A percentile compares a stretch with the other conserved stretches of the same genome.
These are phyloP conservation scores for Hippophae gyantsensis DNA, from an alignment of 306 rosid genomes.

Conservation along the genomic window DNA sequence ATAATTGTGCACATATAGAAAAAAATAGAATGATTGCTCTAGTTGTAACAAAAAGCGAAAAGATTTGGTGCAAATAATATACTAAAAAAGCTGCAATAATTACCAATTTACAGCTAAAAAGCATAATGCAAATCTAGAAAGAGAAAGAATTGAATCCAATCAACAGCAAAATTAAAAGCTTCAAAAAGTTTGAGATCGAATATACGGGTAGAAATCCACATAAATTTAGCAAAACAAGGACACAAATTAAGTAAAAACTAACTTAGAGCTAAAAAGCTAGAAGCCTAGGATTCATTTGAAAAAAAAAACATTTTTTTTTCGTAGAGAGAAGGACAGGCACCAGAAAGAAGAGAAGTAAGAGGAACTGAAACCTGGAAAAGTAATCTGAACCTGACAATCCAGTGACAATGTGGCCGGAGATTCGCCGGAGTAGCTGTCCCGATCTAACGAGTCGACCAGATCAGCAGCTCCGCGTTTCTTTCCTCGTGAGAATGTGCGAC, in stretches of 20 bases:
- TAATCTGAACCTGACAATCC: constrained; percentile 19
- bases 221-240: too few relatives aligned
- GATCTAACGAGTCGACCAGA: constrained; percentile 22
- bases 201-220: constrained; percentile 5
- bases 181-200: constrained; percentile 20
- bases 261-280: too few relatives aligned
- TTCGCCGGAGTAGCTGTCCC: constrained; percentile 6
- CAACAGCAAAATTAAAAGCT: constrained; percentile 17
- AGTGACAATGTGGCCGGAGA: constrained; percentile 12
- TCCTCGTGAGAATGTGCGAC: neutral
- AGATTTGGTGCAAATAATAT: constrained; percentile 14
- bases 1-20: constrained; percentile 4
- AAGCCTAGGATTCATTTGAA: constrained; percentile 10
- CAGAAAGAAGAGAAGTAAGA: constrained; percentile 1
- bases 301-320: constrained; percentile 9
- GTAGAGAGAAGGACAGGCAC: neutral
- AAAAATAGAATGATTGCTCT: constrained; percentile 6
- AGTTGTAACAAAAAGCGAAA: constrained; percentile 18
- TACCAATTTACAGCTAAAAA: constrained; percentile 3
- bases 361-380: constrained; percentile 16
- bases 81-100: constrained; percentile 20
- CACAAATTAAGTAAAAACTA: too few relatives aligned
- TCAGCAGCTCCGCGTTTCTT: constrained; percentile 1
- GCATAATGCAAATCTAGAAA: constrained; percentile 28
- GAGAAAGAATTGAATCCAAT: constrained; percentile 24